Base-by-base conservation (phyloP, 495 filamentous ascomycete genomes). In the Hypoxylon rickii region DNA sequence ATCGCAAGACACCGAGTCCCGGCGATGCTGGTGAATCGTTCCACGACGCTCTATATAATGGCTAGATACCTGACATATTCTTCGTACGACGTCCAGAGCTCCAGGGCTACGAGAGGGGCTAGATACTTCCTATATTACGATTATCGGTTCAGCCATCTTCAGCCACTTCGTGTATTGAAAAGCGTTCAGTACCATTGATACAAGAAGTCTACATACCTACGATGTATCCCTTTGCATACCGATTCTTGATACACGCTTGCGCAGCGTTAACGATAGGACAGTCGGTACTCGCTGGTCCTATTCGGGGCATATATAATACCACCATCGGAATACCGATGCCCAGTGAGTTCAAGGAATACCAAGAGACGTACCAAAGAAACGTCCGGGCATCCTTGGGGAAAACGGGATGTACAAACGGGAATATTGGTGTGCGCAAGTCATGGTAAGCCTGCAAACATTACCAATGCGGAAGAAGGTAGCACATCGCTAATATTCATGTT, bases 401-500 rank as follows among this genome's bases (percentile, higher is more conserved):
- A 0, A 18, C 7, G 3, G 33, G 57, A 39, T 81, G 78, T 58
- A 78, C 74, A 17, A 73, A 73, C 44, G 71, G 63, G n/a, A 79
- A 73, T 42, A 72, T 80, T 12, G 40, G 69, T 40, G 61, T 79
- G 11, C 72, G 76, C 26, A 73, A 69, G 49, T 78, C 78, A 70
- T 81, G 77, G 78, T 81, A 59, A 52, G 76, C 13, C 8, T 2
- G 0, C 18, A 17, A 18, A 32, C 36, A 7, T n/a, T n/a, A n/a
- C n/a, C n/a, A n/a, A n/a, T n/a, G n/a, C n/a, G n/a, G n/a, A n/a
- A n/a, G n/a, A n/a, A n/a, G n/a, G n/a, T n/a, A n/a, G n/a, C n/a
- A n/a, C n/a, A n/a, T n/a, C n/a, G n/a, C n/a, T n/a, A n/a, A 55
- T 17, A 31, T 10, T 1, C 12, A 45, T 57, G 38, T 57, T 39